Percentiles rank a stretch among this genome's conserved stretches.
phyloP scores from a whole-genome alignment of 208 protist species.

The Wallacemonas rigidus region DNA sequence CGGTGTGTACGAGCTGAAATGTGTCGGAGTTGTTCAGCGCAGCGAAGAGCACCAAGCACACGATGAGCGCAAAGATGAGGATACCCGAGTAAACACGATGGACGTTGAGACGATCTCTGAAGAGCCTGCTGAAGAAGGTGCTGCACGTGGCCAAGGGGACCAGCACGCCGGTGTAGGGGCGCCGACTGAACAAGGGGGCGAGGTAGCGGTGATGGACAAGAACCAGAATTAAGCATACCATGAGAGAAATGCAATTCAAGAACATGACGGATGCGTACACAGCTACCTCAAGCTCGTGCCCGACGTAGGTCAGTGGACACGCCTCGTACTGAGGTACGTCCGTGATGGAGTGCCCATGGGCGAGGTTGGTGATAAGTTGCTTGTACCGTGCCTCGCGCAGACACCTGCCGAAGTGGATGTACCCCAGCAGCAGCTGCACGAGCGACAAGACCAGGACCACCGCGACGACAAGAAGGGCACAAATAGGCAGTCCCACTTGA shows the following conservation, averaged over 20 bases:
- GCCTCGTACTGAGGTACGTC: slow-evolving; percentile 18
- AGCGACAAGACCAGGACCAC: slow-evolving; percentile 27
- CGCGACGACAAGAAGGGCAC: slow-evolving; percentile 22
- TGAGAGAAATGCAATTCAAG: slow-evolving; percentile 36
- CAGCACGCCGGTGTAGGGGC: slow-evolving; percentile 30
- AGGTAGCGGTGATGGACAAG: slow-evolving; percentile 26
- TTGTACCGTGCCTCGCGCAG: slow-evolving; percentile 23
- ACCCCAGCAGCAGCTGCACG: slow-evolving; percentile 31
- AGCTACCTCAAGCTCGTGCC: slow-evolving; percentile 37
- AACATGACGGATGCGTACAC: slow-evolving; percentile 30
- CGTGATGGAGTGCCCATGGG: slow-evolving; percentile 12
- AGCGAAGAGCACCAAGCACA: slow-evolving; percentile 31
- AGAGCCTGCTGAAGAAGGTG: background rate
- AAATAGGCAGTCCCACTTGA: slow-evolving; percentile 16
- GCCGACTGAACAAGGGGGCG: slow-evolving; percentile 20
- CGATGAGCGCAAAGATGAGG: slow-evolving; percentile 22
- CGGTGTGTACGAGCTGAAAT: slow-evolving; percentile 19
- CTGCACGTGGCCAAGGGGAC: slow-evolving; percentile 15
- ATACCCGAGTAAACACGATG: slow-evolving; percentile 26
- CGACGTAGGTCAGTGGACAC: slow-evolving; percentile 30
- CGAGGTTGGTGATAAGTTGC: background rate
- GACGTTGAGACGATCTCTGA: slow-evolving; percentile 31
- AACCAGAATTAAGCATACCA: slow-evolving; percentile 25
- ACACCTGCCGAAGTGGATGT: slow-evolving; percentile 29
- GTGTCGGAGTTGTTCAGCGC: slow-evolving; percentile 24